Base-by-base conservation (phyloP, 1,284 basidiomycete species). In the Ustilago hordei region DNA sequence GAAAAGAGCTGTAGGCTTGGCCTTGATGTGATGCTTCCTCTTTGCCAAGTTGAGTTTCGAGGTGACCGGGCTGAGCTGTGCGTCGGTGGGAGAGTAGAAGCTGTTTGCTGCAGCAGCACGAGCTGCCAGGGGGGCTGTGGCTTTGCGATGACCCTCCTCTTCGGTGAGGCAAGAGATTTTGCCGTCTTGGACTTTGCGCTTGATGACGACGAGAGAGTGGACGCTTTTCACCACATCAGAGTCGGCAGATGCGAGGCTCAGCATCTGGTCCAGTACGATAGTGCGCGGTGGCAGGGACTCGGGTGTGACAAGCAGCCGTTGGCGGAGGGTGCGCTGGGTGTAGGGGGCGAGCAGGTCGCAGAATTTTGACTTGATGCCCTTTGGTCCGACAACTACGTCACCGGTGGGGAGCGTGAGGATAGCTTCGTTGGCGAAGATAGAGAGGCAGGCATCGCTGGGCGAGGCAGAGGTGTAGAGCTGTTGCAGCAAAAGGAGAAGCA, bases 41-140 rank as follows among this genome's bases (percentile, higher is more conserved):
- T 86, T 86, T 45, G 76, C 75, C 35, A 85, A 62, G 64, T 85
- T 85, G 50, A 86, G 78, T 67, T 86, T 86, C 47, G 83, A 83
- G 9, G 83, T 84, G 65, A 82, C 83, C 0, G 84, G 84, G 34
- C 83, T 84, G 60, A 86, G 48, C 75, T 85, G 83, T 23, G 77
- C 81, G 64, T 86, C 84, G 12, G 84, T 85, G 41, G 84, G 84
- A 38, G 79, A 81, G 72, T 84, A 82, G 74, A 81, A 81, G 68
- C 79, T 77, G 66, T 78, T 78, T 12, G 76, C 81, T 2, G 81
- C 79, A 3, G 80, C 83, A 6, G 81, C 79, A 8, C 84, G 70
- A 3, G 81, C 83, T 34, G 84, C 84, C 12, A 85, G 66, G 0
- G 84, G 83, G 4, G 81, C 82, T 8, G 79, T 82, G 13, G 81